A percentile compares a stretch with the other conserved stretches of the same genome.
Evolutionary conservation across 2,329 filamentous ascomycete genomes (phyloP).

Genomic region (Fusarium sp.): DNA sequence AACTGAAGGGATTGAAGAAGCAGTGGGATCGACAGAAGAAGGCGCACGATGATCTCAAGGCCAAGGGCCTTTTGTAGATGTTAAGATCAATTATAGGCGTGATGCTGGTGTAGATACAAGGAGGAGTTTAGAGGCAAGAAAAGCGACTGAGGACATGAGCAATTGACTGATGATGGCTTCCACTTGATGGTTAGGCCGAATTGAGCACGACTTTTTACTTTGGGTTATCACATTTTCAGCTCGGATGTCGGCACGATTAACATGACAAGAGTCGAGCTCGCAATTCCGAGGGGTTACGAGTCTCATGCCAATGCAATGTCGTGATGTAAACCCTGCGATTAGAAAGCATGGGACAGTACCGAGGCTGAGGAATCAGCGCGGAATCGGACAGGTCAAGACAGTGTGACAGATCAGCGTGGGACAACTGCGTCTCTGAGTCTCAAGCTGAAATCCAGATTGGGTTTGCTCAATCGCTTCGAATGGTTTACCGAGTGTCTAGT

Average conservation of each 20-base stretch:
- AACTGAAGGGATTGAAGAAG: constrained; percentile 85
- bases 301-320: constrained; percentile 2
- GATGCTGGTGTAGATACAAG: constrained; percentile 8
- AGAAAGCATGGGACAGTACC: background rate
- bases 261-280: background rate
- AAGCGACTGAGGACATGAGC: constrained; percentile 16
- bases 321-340: constrained; percentile 15
- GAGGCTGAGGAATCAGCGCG: background rate
- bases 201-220: background rate
- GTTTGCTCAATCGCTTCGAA: background rate
- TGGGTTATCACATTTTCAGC: background rate
- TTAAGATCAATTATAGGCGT: background rate
- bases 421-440: background rate
- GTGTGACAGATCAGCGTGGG: too few relatives aligned
- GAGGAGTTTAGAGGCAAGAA: constrained; percentile 31
- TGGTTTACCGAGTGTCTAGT: background rate
- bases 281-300: background rate
- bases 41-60: constrained; percentile 71
- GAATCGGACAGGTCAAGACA: background rate
- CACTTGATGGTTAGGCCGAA: background rate
- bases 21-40: constrained; percentile 94
- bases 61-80: constrained; percentile 47
- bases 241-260: background rate
- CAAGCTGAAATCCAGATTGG: background rate
- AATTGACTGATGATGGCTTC: background rate